phyloP scores from a whole-genome alignment of 2,329 filamentous ascomycete genomes.

The Metarhizium brunneum region DNA sequence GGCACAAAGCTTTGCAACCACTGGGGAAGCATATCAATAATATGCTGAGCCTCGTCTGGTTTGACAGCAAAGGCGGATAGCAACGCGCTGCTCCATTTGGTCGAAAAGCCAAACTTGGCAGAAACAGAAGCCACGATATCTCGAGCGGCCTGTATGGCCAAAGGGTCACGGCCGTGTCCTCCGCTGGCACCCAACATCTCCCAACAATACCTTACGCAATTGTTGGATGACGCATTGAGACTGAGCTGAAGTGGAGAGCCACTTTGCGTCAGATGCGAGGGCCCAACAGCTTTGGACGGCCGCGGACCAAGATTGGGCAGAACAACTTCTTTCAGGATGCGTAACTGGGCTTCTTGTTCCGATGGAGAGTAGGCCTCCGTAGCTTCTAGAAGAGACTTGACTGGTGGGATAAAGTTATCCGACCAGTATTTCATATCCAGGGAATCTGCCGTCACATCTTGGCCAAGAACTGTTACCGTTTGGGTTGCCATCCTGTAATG shows the following conservation, averaged over 20 bases:
- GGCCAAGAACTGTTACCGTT: not conserved
- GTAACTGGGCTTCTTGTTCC: slow-evolving; percentile 6
- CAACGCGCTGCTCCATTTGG: slow-evolving; percentile 6
- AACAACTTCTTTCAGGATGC: slow-evolving; percentile 1
- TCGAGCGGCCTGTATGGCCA: slow-evolving; percentile 4
- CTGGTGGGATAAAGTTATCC: not conserved
- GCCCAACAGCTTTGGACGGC: slow-evolving; percentile 3
- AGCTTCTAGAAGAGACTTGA: slow-evolving; percentile 6
- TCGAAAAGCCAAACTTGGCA: slow-evolving; percentile 1
- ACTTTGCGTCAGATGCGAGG: slow-evolving; percentile 5
- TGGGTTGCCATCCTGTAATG: not conserved
- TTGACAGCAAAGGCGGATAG: slow-evolving; percentile 1
- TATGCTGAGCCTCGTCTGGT: not conserved
- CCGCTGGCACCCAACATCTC: slow-evolving; percentile 7
- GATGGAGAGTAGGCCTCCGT: slow-evolving; percentile 4
- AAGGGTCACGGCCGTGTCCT: slow-evolving; percentile 6
- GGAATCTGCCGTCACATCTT: not conserved
- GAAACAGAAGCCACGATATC: slow-evolving; percentile 2
- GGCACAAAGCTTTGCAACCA: slow-evolving; percentile 3
- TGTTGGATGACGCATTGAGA: slow-evolving; percentile 5
- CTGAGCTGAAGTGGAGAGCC: slow-evolving; percentile 6
- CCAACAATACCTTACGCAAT: slow-evolving; percentile 8
- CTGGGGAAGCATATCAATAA: slow-evolving; percentile 1
- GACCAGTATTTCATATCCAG: slow-evolving; percentile 6
- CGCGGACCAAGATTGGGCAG: slow-evolving; percentile 8